Evolutionary conservation across 805 yeast genomes (phyloP), one percentile per base, ranked within the genome.

Genomic region (Yamadazyma ubonensis): DNA sequence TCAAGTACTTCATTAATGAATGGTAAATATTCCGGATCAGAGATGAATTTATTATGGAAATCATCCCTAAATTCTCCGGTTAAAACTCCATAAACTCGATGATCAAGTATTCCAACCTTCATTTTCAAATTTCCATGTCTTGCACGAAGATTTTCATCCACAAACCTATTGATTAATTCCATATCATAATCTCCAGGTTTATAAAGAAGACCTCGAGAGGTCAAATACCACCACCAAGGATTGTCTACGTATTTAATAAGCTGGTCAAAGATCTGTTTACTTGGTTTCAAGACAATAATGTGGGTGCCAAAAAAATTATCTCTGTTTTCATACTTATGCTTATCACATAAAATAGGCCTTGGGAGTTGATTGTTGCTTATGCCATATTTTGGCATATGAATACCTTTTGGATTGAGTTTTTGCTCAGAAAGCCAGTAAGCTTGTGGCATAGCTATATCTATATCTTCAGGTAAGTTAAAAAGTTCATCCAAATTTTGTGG

Each of bases 271-370:
- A 51, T 29, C 21, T 51, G 46, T 6, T 41, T 35, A 4, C 63
- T 63, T 3, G 87, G 87, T 29, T 63, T 68, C n/a, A 80, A 60
- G 5, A 81, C 82, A 81, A 82, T 80, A 5, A 82, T 54, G 45
- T 76, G 77, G 30, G 72, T 67, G 0, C 67, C 70, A 46, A 71
- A 63, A 42, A 59, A 63, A 34, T 51, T 48, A 17, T 50, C 48
- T 18, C 58, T 41, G 37, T 59, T 57, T n/a, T 59, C 54, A 45
- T 48, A 57, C 38, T 58, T 59, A 36, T 59, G 65, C 17, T 42
- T 41, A 7, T 55, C 58, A 31, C 43, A 42, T 15, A 58, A 28
- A 14, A 58, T 41, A 12, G 52, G 29, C 34, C 27, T 25, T 26
- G 39, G 40, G 19, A 42, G 19, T 20, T 12, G 23, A 20, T 22